Conservation (phyloP, 352 stramenopile genomes). For the Pythium pectinolyticum region DNA sequence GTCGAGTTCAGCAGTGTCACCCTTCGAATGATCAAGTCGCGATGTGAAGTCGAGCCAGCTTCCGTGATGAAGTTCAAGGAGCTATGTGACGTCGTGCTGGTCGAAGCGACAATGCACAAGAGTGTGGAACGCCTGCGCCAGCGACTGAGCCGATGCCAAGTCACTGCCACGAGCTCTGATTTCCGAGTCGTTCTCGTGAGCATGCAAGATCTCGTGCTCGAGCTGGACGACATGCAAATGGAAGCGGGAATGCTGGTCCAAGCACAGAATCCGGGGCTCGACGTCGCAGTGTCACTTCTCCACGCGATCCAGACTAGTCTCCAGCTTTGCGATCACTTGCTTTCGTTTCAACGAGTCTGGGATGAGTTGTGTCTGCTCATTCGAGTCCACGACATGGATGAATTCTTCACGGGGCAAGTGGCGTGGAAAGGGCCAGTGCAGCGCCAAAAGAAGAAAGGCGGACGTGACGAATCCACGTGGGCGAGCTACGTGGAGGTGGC, state of each 20-base stretch:
- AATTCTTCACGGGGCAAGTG: slow-evolving; percentile 50
- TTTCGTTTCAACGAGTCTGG: slow-evolving; percentile 50
- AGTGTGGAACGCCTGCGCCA: slow-evolving; percentile 32
- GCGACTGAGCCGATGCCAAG: slow-evolving; percentile 31
- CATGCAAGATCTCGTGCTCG: slow-evolving; percentile 13
- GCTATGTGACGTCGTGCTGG: slow-evolving; percentile 53
- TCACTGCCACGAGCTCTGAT: slow-evolving; percentile 29
- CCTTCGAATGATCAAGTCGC: slow-evolving; percentile 17
- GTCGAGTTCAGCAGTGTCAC: slow-evolving; percentile 6
- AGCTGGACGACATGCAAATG: slow-evolving; percentile 23
- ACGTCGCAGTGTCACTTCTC: slow-evolving; percentile 31
- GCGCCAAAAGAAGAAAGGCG: slow-evolving; percentile 18
- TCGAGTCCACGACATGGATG: slow-evolving; percentile 59
- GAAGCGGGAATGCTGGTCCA: slow-evolving; percentile 27
- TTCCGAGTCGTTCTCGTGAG: slow-evolving; percentile 10
- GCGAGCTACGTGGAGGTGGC: slow-evolving; percentile 34
- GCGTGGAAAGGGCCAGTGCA: slow-evolving; percentile 19
- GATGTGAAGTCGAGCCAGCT: neutral
- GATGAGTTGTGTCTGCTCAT: slow-evolving; percentile 43
- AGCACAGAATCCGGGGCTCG: slow-evolving; percentile 42
- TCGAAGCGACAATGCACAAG: slow-evolving; percentile 49
- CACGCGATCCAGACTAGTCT: slow-evolving; percentile 36
- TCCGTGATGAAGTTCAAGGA: slow-evolving; percentile 26
- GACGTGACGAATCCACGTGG: slow-evolving; percentile 31
- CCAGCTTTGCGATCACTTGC: slow-evolving; percentile 37